phyloP scores from a whole-genome alignment of 2,329 filamentous ascomycete species.

The Calonectria montana region DNA sequence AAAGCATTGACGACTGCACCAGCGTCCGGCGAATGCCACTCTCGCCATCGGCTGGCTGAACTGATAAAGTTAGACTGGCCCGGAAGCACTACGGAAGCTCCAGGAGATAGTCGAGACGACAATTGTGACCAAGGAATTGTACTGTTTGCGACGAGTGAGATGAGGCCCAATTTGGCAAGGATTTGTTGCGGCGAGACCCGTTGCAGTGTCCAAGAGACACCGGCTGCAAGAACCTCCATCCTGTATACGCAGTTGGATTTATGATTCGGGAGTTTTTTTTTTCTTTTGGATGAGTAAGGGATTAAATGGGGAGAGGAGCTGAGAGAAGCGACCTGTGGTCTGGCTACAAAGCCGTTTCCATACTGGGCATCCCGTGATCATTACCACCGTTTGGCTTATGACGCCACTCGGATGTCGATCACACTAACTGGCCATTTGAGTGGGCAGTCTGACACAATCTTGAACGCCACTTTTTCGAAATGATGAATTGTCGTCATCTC shows the following conservation, averaged over 20 bases:
- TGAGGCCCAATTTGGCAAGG: slow-evolving; percentile 12
- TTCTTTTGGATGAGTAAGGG: background rate
- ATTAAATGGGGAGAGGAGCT: background rate
- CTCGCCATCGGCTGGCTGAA: slow-evolving; percentile 24
- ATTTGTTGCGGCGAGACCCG: slow-evolving; percentile 14
- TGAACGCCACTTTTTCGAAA: no score
- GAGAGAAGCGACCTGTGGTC: background rate
- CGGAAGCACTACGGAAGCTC: slow-evolving; percentile 19
- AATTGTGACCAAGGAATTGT: slow-evolving; percentile 20
- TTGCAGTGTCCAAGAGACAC: slow-evolving; percentile 19
- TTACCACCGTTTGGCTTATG: no score
- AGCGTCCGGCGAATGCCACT: slow-evolving; percentile 29
- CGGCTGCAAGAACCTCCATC: slow-evolving; percentile 31
- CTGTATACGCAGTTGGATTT: no score
- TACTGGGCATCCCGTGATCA: background rate
- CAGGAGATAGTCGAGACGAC: slow-evolving; percentile 13
- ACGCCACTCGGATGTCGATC: no score
- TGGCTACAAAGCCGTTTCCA: background rate
- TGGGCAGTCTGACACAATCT: no score
- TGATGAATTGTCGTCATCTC: no score
- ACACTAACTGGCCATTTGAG: no score
- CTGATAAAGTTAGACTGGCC: background rate
- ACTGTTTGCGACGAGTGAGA: background rate
- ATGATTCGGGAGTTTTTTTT: background rate
- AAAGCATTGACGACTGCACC: slow-evolving; percentile 18